Percentiles rank a stretch among this genome's conserved stretches.
Conservation (phyloP, 2,329 filamentous ascomycete species). For the Penicillium sp. region DNA sequence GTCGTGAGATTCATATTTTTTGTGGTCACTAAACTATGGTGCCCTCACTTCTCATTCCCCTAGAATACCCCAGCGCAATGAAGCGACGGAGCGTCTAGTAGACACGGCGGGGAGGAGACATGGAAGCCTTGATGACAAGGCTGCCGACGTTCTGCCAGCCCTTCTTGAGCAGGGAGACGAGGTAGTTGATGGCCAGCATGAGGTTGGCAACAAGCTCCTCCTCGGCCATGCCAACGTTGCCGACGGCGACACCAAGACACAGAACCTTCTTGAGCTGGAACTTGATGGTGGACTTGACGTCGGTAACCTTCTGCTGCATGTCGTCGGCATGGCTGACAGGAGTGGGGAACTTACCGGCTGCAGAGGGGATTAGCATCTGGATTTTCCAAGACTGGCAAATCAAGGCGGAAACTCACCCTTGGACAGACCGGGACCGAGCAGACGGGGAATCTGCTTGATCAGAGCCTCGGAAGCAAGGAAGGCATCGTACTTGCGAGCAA, state of each 20-base stretch:
- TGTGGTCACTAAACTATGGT: constrained; percentile 28
- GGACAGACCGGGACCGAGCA: constrained; percentile 95
- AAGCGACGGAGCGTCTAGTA: constrained; percentile 63
- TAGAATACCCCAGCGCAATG: constrained; percentile 23
- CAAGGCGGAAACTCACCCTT: constrained; percentile 61
- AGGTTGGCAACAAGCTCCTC: constrained; percentile 97
- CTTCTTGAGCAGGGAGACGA: constrained; percentile 99
- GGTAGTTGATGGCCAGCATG: constrained; percentile 99
- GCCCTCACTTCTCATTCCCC: constrained; percentile 26
- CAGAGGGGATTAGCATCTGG: constrained; percentile 28
- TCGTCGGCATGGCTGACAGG: constrained; percentile 97
- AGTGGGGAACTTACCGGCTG: constrained; percentile 99
- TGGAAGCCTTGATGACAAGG: constrained; percentile 99
- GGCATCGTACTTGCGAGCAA: constrained; percentile 99
- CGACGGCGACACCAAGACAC: constrained; percentile 98
- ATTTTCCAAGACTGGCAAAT: not conserved
- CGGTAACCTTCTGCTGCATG: constrained; percentile 89
- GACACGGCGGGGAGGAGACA: constrained; percentile 96
- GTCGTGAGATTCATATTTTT: constrained; percentile 33
- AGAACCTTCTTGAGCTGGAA: constrained; percentile 99
- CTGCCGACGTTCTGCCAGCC: constrained; percentile 99
- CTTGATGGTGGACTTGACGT: constrained; percentile 99
- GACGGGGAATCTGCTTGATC: constrained; percentile 99
- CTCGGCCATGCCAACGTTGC: constrained; percentile 95
- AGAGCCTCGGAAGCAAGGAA: constrained; percentile 95